phyloP scores from a whole-genome alignment of 1,284 basidiomycete genomes.

The Stygiomarasmius scandens region DNA sequence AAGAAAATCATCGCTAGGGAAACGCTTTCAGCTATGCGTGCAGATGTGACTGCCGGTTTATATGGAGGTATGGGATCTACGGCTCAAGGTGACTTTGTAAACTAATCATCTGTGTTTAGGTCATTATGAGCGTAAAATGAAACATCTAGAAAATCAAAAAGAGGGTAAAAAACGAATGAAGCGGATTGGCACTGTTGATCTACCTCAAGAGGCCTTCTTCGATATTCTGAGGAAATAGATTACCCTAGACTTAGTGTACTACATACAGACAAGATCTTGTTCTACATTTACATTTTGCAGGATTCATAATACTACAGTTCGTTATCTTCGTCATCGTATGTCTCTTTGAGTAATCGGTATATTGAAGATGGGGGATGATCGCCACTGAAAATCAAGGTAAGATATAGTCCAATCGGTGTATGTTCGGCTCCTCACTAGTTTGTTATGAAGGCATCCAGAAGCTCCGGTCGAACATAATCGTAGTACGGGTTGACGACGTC shows the following conservation, averaged over 20 bases:
- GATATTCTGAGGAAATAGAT: slow-evolving; percentile 56
- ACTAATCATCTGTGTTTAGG: slow-evolving; percentile 39
- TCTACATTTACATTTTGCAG: not conserved
- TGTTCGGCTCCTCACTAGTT: slow-evolving; percentile 76
- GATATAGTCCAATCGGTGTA: slow-evolving; percentile 4
- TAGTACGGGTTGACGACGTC: slow-evolving; percentile 93
- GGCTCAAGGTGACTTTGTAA: too few species aligned
- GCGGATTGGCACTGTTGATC: slow-evolving; percentile 81
- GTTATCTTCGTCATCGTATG: slow-evolving; percentile 90
- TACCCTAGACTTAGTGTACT: slow-evolving; percentile 21
- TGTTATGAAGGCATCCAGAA: slow-evolving; percentile 93
- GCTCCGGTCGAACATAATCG: slow-evolving; percentile 91
- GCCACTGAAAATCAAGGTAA: slow-evolving; percentile 55
- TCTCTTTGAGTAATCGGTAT: slow-evolving; percentile 88
- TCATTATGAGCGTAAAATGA: slow-evolving; percentile 90
- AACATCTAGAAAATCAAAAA: slow-evolving; percentile 92
- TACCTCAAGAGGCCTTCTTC: slow-evolving; percentile 92
- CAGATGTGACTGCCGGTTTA: slow-evolving; percentile 94
- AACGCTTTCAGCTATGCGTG: slow-evolving; percentile 84
- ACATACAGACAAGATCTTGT: slow-evolving; percentile 20
- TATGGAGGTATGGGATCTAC: slow-evolving; percentile 74
- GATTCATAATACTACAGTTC: slow-evolving; percentile 49
- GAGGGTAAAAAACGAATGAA: slow-evolving; percentile 89
- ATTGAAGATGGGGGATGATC: slow-evolving; percentile 93
- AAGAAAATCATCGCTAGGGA: slow-evolving; percentile 89